phyloP scores from a whole-genome alignment of 345 rosid genomes.

The Acer negundo region DNA sequence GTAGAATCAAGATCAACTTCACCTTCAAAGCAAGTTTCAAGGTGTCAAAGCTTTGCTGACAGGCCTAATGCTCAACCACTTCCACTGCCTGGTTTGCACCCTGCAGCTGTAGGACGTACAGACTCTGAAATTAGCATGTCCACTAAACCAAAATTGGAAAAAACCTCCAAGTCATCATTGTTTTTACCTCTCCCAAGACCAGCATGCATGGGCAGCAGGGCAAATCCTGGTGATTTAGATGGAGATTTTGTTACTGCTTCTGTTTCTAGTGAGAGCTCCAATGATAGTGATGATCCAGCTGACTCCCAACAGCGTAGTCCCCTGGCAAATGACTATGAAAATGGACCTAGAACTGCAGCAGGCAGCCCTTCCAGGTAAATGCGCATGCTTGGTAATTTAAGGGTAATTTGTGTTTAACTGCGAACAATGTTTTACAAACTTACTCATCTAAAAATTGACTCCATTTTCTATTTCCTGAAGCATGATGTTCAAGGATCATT shows the following conservation, averaged over 20 bases:
- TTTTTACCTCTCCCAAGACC: slow-evolving; percentile 60
- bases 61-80: slow-evolving; percentile 62
- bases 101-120: slow-evolving; percentile 38
- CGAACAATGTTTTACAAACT: not conserved
- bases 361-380: slow-evolving; percentile 50
- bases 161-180: slow-evolving; percentile 42
- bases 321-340: slow-evolving; percentile 51
- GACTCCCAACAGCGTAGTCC: slow-evolving; percentile 44
- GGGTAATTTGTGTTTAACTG: not conserved
- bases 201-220: slow-evolving; percentile 40
- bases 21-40: slow-evolving; percentile 50
- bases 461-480: slow-evolving; percentile 30
- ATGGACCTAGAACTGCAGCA: slow-evolving; percentile 39
- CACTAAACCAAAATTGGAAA: slow-evolving; percentile 37
- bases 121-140: slow-evolving; percentile 46
- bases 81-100: slow-evolving; percentile 49
- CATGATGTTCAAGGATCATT: slow-evolving; percentile 45
- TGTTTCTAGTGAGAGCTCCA: slow-evolving; percentile 52
- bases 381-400: not conserved
- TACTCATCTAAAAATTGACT: slow-evolving; percentile 18
- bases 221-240: slow-evolving; percentile 46
- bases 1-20: slow-evolving; percentile 56
- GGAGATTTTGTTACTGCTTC: slow-evolving; percentile 48
- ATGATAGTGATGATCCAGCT: slow-evolving; percentile 51
- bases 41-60: slow-evolving; percentile 58